Evolutionary conservation across 768 basidiomycete species (phyloP), one percentile per base, ranked within the genome.

Genomic region (Clathrus columnatus): DNA sequence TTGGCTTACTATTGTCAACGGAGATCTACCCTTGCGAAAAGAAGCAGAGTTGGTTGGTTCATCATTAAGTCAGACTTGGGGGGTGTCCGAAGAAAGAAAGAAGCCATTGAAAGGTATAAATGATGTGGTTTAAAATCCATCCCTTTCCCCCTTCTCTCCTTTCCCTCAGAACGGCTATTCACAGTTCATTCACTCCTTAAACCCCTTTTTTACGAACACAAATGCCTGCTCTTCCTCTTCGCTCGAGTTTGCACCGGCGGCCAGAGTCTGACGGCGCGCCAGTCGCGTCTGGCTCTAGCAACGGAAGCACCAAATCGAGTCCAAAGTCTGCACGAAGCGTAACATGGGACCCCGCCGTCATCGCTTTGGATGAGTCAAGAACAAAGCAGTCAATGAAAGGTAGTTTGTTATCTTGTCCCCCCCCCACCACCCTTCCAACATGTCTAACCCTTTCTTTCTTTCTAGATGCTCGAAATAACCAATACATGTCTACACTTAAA

Each of bases 311-410:
- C 14, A 54, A 52, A 54, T 18, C 47, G 8, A 47, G 30, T 45
- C 45, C 53, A 23, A 54, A 24, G 29, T 54, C 53, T 45, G 29
- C 53, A 14, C 53, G 53, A n/a, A 54, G 41, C 42, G 57, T 51
- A 24, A 50, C 57, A 32, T 57, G 50, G 50, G 57, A 57, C 43
- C 57, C 57, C 21, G 42, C 50, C 20, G 30, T 57, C 21, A 51
- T 41, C n/a, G 56, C 36, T 23, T 32, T 46, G 11, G 51, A 20
- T 26, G 50, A 57, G 23, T 30, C 49, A n/a, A 57, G 18, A 30
- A 20, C 41, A 26, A 32, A 42, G 26, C 50, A 54, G 28, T 41
- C 41, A 17, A 14, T 43, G n/a, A 28, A 36, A 44, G 23, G 51
- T 52, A 24, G 20, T 11, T 20, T 11, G 20, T 11, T 20, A 11